Base-by-base conservation (phyloP, 2,329 filamentous ascomycete genomes). In the Verruconis gallopava region DNA sequence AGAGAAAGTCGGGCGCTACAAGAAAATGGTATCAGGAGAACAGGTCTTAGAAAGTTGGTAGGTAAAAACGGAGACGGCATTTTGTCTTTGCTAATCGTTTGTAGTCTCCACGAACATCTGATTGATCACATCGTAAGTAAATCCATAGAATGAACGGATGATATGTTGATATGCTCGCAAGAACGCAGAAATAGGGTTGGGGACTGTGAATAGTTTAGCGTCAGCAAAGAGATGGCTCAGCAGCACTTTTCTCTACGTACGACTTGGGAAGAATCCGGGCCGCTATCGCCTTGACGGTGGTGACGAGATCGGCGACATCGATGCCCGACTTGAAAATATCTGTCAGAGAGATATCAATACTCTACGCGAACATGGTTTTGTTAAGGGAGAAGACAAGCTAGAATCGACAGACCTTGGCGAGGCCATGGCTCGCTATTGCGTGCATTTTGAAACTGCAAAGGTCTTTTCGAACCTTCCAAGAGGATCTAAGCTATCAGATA, bases 361-460 rank as follows among this genome's bases (percentile, higher is more conserved):
- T n/a, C 65, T 93, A 1, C 69, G 75, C 44, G 68, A 79, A 19
- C 58, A 65, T 28, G 63, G 69, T 1, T 64, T 91, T 4, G 65
- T 86, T 11, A 46, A 56, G 15, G 57, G 53, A 4, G 47, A 54
- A 9, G 55, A 65, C 0, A 59, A 59, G 3, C 68, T 89, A 37
- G 66, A 61, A 19, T 76, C 74, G 35, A 89, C 82, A 0, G 75
- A 79, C 38, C 84, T 81, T 52, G 85, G 85, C 1, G 70, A 80
- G 43, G 79, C 80, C 3, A 93, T 93, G 85, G 81, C 84, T 34
- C 73, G 76, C 37, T 93, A 89, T 55, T 89, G 85, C 62, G 66
- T 91, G 3, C 75, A 75, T 17, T 88, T 88, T 50, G 71, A 80
- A 28, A 91, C 84, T 0, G 93, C 91, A 83, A 79, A 77, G 50